These are phyloP conservation scores for Cutaneotrichosporon mucoides DNA, from an alignment of 1,284 basidiomycete species.

Conservation along the genomic window DNA sequence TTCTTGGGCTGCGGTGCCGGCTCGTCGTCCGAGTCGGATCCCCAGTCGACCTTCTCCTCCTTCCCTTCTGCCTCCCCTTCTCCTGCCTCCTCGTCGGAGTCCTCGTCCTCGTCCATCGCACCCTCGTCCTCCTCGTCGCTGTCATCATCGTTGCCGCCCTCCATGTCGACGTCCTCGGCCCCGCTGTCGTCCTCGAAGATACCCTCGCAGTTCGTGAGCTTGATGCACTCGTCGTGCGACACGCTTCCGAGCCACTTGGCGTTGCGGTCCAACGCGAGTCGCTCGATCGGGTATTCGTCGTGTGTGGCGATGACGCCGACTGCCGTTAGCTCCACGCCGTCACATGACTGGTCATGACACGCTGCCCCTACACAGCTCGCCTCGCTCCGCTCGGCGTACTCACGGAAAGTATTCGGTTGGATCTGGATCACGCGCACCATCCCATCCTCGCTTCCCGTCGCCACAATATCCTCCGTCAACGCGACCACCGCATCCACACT, in stretches of 20 bases:
- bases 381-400: slow-evolving; percentile 16
- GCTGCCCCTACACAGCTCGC: too few relatives aligned
- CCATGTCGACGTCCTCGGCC: slow-evolving; percentile 21
- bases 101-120: slow-evolving; percentile 22
- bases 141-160: slow-evolving; percentile 29
- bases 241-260: slow-evolving; percentile 83
- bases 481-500: slow-evolving; percentile 78
- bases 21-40: slow-evolving; percentile 11
- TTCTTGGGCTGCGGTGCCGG: slow-evolving; percentile 26
- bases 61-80: slow-evolving; percentile 45
- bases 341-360: too few relatives aligned
- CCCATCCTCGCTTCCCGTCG: slow-evolving; percentile 91
- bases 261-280: slow-evolving; percentile 61
- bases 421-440: slow-evolving; percentile 84
- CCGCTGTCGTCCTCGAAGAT: slow-evolving; percentile 56
- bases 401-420: slow-evolving; percentile 74
- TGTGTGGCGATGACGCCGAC: slow-evolving; percentile 87
- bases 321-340: slow-evolving; percentile 15
- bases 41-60: slow-evolving; percentile 19
- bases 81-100: slow-evolving; percentile 34
- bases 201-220: slow-evolving; percentile 72
- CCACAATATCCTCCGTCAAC: slow-evolving; percentile 63
- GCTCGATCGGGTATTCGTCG: slow-evolving; percentile 83
- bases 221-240: slow-evolving; percentile 83
- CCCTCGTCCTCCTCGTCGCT: slow-evolving; percentile 14